phyloP scores from a whole-genome alignment of 78 protist genomes.

The Paratrimastix pyriformis region DNA sequence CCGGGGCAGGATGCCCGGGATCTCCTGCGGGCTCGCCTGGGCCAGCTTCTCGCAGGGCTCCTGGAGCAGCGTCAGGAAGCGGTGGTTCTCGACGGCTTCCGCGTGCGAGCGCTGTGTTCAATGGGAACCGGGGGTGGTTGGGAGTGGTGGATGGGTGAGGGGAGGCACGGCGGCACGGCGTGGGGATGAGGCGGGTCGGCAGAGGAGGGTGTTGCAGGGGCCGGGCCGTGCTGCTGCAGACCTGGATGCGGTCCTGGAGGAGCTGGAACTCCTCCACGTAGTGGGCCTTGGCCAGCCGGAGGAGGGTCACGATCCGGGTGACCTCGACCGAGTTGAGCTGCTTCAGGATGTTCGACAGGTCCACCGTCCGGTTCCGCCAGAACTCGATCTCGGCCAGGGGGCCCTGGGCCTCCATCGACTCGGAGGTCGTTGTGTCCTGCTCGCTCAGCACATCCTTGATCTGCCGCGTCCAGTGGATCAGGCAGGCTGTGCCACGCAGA shows the following conservation, averaged over 20 bases:
- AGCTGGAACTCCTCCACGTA: constrained; percentile 50
- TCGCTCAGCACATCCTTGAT: constrained; percentile 54
- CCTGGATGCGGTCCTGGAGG: constrained; percentile 26
- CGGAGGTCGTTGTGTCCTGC: constrained; percentile 24
- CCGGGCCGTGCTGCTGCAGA: no score
- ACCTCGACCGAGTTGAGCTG: constrained; percentile 55
- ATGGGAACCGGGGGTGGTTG: no score
- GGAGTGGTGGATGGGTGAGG: no score
- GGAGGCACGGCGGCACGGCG: no score
- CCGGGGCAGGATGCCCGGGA: constrained; percentile 42
- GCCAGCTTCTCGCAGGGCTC: constrained; percentile 54
- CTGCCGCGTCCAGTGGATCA: constrained; percentile 80
- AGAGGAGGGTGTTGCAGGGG: no score
- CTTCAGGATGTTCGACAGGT: constrained; percentile 37
- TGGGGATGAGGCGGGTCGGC: no score
- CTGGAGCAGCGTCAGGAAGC: constrained; percentile 38
- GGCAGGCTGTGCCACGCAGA: constrained; percentile 20
- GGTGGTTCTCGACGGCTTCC: constrained; percentile 58
- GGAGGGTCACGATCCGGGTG: constrained; percentile 31
- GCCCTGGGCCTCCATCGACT: constrained; percentile 30
- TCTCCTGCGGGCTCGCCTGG: constrained; percentile 29
- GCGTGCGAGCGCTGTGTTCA: background rate
- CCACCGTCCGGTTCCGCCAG: constrained; percentile 48
- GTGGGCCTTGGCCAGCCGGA: constrained; percentile 38
- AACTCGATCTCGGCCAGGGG: constrained; percentile 65